phyloP scores from a whole-genome alignment of 805 yeast genomes.

The Candida ulmi region DNA sequence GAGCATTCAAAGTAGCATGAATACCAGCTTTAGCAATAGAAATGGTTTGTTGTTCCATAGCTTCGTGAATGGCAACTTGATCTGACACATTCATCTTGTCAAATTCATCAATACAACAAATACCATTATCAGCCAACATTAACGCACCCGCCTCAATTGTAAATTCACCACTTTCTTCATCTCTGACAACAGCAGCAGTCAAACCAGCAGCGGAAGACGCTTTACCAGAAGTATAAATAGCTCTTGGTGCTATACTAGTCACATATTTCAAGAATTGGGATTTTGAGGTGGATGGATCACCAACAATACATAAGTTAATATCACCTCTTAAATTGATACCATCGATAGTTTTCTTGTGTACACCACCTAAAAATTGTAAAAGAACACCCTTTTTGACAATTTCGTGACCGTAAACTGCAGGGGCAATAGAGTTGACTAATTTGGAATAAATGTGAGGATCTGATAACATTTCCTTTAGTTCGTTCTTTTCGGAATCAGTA shows the following conservation, averaged over 20 bases:
- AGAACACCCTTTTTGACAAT: slow-evolving; percentile 87
- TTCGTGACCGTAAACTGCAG: slow-evolving; percentile 95
- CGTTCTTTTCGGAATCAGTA: slow-evolving; percentile 76
- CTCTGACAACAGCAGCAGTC: slow-evolving; percentile 96
- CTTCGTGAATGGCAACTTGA: slow-evolving; percentile 98
- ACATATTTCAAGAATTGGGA: slow-evolving; percentile 95
- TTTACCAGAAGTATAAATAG: slow-evolving; percentile 95
- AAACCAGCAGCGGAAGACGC: slow-evolving; percentile 98
- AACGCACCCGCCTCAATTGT: slow-evolving; percentile 98
- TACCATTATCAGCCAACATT: slow-evolving; percentile 97
- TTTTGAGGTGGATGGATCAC: slow-evolving; percentile 96
- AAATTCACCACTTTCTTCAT: slow-evolving; percentile 94
- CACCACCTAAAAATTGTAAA: slow-evolving; percentile 89
- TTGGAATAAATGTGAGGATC: slow-evolving; percentile 81
- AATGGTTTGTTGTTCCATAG: slow-evolving; percentile 99
- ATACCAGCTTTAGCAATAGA: slow-evolving; percentile 98
- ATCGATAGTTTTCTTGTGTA: slow-evolving; percentile 87
- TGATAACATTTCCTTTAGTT: slow-evolving; percentile 84
- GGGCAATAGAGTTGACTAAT: slow-evolving; percentile 84
- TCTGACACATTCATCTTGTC: slow-evolving; percentile 95
- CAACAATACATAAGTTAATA: slow-evolving; percentile 92
- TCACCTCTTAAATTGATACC: slow-evolving; percentile 96
- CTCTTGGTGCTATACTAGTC: slow-evolving; percentile 84
- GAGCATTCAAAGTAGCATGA: slow-evolving; percentile 94
- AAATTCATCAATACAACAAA: slow-evolving; percentile 97